phyloP scores from a whole-genome alignment of 2,329 filamentous ascomycete species.

The Epichloe bromicola region DNA sequence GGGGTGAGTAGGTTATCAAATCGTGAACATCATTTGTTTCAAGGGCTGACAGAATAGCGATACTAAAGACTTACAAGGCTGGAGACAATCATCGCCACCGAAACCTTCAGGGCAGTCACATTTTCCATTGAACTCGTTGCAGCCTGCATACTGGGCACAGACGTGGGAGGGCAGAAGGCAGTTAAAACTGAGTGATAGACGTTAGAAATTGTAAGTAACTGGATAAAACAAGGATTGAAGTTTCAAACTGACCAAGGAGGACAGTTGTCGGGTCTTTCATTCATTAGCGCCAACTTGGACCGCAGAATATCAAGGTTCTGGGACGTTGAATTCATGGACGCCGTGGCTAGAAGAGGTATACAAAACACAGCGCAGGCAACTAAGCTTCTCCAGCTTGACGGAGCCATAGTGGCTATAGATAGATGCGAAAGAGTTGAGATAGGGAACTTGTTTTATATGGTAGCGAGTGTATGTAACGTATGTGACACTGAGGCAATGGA shows the following conservation, averaged over 20 bases:
- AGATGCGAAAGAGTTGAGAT: constrained; percentile 8
- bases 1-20: background rate
- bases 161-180: constrained; percentile 86
- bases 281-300: constrained; percentile 57
- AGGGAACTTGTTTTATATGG: too few species aligned
- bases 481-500: too few species aligned
- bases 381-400: constrained; percentile 23
- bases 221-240: background rate
- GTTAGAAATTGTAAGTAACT: constrained; percentile 13
- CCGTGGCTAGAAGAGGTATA: constrained; percentile 27
- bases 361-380: constrained; percentile 25
- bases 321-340: constrained; percentile 41
- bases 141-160: constrained; percentile 81
- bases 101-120: constrained; percentile 88
- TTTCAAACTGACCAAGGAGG: constrained; percentile 52
- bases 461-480: too few species aligned
- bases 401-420: constrained; percentile 25
- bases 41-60: background rate
- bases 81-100: constrained; percentile 83
- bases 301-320: constrained; percentile 47
- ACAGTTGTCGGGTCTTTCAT: constrained; percentile 61
- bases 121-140: constrained; percentile 82
- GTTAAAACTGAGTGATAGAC: constrained; percentile 61
- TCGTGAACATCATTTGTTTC: background rate
- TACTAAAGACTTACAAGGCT: constrained; percentile 46